Percentiles rank a stretch among this genome's conserved stretches.
Conservation (phyloP, 345 rosid species). For the Fremontodendron californicum region DNA sequence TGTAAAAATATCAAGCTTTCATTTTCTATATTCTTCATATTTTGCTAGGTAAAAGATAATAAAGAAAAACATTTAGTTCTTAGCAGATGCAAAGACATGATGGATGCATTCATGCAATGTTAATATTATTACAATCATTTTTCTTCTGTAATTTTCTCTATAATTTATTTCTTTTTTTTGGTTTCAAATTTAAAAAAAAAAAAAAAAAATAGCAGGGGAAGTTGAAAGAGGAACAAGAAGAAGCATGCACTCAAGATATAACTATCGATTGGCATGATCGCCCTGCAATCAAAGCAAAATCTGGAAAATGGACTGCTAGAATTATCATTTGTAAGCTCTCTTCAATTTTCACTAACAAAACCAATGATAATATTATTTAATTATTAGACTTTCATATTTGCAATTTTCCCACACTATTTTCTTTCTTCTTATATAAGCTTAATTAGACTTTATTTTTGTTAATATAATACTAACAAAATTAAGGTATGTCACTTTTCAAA, state of each 20-base stretch:
- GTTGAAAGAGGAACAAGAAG: constrained; percentile 35
- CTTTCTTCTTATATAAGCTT: too few relatives aligned
- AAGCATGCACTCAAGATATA: constrained; percentile 45
- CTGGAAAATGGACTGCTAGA: constrained; percentile 68
- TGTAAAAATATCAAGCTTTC: neutral
- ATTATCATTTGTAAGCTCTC: constrained; percentile 56
- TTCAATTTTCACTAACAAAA: neutral
- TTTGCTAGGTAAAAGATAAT: neutral
- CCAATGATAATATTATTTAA: neutral
- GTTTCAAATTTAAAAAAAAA: neutral
- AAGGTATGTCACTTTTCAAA: too few relatives aligned
- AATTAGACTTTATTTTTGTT: neutral
- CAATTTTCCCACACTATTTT: too few relatives aligned
- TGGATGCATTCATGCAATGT: neutral
- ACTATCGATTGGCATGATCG: constrained; percentile 54
- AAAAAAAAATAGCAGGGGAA: too few relatives aligned
- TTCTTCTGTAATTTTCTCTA: too few relatives aligned
- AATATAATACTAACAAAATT: too few relatives aligned
- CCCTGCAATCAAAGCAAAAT: constrained; percentile 46
- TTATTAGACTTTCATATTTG: too few relatives aligned
- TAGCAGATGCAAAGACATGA: constrained; percentile 8
- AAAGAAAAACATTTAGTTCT: neutral
- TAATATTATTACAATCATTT: too few relatives aligned
- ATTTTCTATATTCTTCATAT: neutral
- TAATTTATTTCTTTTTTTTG: too few relatives aligned